These are phyloP conservation scores for Cucumis hystrix DNA, from an alignment of 306 rosid species.

Conservation along the genomic window DNA sequence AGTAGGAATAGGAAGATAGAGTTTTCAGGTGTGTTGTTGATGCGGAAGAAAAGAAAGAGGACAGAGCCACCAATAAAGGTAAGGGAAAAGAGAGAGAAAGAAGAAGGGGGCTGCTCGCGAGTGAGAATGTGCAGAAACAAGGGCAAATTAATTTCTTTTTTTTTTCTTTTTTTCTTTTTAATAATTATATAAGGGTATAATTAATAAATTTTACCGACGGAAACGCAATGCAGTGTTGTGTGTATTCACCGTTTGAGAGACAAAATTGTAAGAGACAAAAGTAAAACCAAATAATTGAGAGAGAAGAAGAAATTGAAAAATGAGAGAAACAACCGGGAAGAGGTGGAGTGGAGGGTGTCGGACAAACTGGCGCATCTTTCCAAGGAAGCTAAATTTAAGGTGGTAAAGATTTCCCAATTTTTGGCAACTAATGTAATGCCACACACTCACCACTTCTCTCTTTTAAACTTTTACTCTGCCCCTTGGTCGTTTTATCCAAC, in stretches of 20 bases:
- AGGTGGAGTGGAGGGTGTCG: conserved; percentile 11
- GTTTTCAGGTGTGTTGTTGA: conserved; percentile 34
- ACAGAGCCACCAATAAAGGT: conserved; percentile 43
- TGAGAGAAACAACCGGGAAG: not conserved
- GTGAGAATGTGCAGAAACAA: not conserved
- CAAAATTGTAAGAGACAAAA: conserved; percentile 10
- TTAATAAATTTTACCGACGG: not conserved
- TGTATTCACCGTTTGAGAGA: not conserved
- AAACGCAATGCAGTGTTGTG: not conserved
- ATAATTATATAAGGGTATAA: no score
- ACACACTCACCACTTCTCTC: not conserved
- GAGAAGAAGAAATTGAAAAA: not conserved
- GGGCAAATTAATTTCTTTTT: not conserved
- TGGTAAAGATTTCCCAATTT: conserved; percentile 21
- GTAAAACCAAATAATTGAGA: conserved; percentile 1
- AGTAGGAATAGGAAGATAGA: conserved; percentile 20
- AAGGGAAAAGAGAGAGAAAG: conserved; percentile 13
- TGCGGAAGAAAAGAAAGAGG: conserved; percentile 48
- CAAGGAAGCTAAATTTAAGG: conserved; percentile 24
- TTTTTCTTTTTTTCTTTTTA: not conserved
- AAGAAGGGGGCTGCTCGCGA: not conserved
- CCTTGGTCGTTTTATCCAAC: no score
- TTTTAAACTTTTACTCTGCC: no score
- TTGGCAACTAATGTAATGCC: not conserved
- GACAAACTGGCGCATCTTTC: conserved; percentile 1